A percentile compares a stretch with the other conserved stretches of the same genome.
Evolutionary conservation across 2,329 filamentous ascomycete genomes (phyloP).

Genomic region (Ascosphaera apis): DNA sequence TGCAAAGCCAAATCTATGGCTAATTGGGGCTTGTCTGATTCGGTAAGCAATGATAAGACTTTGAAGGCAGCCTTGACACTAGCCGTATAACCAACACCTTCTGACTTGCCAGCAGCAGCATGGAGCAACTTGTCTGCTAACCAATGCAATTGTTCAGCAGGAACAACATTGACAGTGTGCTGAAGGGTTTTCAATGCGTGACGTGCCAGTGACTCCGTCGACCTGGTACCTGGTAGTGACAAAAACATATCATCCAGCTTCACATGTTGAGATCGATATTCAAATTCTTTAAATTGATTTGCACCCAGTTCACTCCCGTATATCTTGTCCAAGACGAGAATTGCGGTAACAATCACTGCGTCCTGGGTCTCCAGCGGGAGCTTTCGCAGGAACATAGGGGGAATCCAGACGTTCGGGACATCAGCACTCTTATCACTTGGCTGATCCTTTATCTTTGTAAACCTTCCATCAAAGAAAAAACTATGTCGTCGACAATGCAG

Average conservation of each 20-base stretch:
- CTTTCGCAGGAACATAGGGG: neutral
- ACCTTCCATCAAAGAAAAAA: no score
- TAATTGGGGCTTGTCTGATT: constrained; percentile 5
- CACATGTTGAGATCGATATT: constrained; percentile 4
- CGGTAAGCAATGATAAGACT: constrained; percentile 4
- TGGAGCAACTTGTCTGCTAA: constrained; percentile 2
- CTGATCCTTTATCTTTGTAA: no score
- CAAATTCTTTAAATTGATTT: constrained; percentile 2
- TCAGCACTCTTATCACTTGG: no score
- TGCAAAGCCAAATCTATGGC: constrained; percentile 5
- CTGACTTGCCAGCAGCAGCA: neutral
- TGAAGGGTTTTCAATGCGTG: constrained; percentile 1
- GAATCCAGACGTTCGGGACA: neutral
- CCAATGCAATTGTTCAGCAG: constrained; percentile 3
- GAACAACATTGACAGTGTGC: constrained; percentile 3
- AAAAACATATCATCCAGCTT: constrained; percentile 5
- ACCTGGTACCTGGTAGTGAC: neutral
- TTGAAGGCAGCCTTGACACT: constrained; percentile 2
- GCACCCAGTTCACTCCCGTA: constrained; percentile 1
- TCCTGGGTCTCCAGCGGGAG: constrained; percentile 3
- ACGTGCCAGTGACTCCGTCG: constrained; percentile 1
- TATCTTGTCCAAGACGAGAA: constrained; percentile 6
- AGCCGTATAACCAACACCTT: constrained; percentile 1
- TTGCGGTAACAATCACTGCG: constrained; percentile 5
- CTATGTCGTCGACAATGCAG: no score